Base-by-base conservation (phyloP, 2,329 filamentous ascomycete genomes). In the Ceratocystis lukuohia region DNA sequence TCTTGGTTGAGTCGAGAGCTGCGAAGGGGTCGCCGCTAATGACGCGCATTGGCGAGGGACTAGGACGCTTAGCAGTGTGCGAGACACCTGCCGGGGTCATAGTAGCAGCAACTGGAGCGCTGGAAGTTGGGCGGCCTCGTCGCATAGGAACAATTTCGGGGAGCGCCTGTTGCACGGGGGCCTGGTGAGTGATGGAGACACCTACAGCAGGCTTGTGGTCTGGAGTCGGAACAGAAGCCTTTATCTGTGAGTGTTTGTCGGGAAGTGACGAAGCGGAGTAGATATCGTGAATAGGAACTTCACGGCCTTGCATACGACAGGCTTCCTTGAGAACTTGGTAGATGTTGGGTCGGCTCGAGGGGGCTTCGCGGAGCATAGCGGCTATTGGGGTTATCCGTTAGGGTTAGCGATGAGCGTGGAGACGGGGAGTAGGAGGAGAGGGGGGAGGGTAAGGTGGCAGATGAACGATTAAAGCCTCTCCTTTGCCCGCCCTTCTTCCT, bases 131-230 rank as follows among this genome's bases (percentile, higher is more conserved):
- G 20, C 91, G 88, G 3, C 94, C 94, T 76, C 94, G 84, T 68
- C 94, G 84, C 94, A 97, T 97, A 0, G 93, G 94, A 46, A 89
- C 86, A 69, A 99, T 91, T 28, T 96, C 91, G 7, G 94, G 94
- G 65, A 97, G 86, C 7, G 82, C 79, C 70, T 88, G 84, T 65
- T 88, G 84, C 70, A 88, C 83, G 66, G 88, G 84, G 30, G 84
- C 78, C 1, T 88, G 85, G n/a, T 88, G 85, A 5, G 90, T 84
- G 72, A 93, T 93, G 17, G 91, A 86, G 10, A 93, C 87, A 7
- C 93, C 91, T 41, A 96, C 85, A 37, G 84, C 78, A 20, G 83
- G 76, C 61, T 79, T 74, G 56, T 79, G 73, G 67, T 82, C 79
- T 5, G 79, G 76, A 6, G 84, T 80, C 22, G 81, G 75, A 15